Evolutionary conservation across 257 asterid species (phyloP).

Genomic region (Solanum pinnatisectum): DNA sequence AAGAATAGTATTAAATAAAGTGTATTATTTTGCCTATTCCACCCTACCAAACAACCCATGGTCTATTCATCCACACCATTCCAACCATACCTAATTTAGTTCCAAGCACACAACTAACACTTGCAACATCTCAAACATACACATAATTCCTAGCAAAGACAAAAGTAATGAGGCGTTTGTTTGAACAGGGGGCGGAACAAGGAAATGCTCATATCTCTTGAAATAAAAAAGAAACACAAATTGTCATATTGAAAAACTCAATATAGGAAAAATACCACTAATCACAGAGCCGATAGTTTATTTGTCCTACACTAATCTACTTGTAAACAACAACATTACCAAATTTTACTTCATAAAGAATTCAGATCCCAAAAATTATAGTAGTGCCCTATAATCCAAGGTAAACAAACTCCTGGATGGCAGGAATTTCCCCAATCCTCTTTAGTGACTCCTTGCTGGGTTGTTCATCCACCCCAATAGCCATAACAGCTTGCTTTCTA

Average conservation of each 20-base stretch:
- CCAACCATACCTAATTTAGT: neutral
- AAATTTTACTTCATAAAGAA: conserved; percentile 16
- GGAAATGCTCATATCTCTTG: neutral
- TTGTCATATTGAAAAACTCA: neutral
- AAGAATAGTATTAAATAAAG: no score
- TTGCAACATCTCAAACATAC: neutral
- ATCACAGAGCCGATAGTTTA: conserved; percentile 7
- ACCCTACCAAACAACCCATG: neutral
- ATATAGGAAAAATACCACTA: neutral
- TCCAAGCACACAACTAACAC: neutral
- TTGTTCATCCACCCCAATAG: conserved; percentile 88
- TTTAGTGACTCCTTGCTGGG: conserved; percentile 67
- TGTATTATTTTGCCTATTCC: neutral
- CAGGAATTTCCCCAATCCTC: conserved; percentile 79
- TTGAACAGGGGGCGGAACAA: neutral
- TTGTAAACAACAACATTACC: conserved; percentile 4
- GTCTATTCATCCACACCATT: neutral
- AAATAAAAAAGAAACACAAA: neutral
- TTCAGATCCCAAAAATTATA: neutral
- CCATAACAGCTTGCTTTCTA: conserved; percentile 89
- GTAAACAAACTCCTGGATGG: conserved; percentile 76
- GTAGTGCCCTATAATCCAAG: conserved; percentile 39
- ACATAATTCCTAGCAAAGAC: neutral
- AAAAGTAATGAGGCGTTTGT: neutral
- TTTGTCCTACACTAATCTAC: conserved; percentile 2